Evolutionary conservation across 495 filamentous ascomycete genomes (phyloP), one percentile per base, ranked within the genome.

Genomic region (Talaromyces nanjingensis): DNA sequence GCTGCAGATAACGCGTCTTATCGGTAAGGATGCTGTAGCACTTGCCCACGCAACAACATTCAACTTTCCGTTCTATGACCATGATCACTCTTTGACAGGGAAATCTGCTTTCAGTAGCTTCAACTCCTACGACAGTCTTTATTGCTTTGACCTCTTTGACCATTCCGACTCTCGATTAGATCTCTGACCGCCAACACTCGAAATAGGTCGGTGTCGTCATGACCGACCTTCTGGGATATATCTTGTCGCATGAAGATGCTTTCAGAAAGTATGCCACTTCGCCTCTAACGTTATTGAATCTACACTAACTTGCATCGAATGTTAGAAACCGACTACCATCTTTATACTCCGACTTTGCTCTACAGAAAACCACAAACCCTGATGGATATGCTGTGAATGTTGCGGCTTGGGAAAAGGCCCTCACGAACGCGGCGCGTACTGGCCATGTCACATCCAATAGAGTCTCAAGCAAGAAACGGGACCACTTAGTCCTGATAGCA

Each of bases 301-400:
- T 59, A 64, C 24, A 62, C 67, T 45, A 57, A 58, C 16, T 56
- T 62, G 8, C 45, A 12, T 53, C 56, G 24, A 33, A 25, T 60
- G 16, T 27, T 65, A 94, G 89, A 76, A 85, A 87, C 65, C 92
- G 94, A 47, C 86, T 97, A 4, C 89, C 92, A 6, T 93, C 93
- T 14, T 86, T 98, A 59, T 98, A 96, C 77, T 97, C 93, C 63
- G 96, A 98, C 73, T 98, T 98, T 74, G 78, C 84, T 4, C 72
- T 82, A 39, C 92, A 93, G 65, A 84, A 83, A 64, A 86, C 84
- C 61, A 88, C 89, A 34, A 98, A 98, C 71, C 92, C 93, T 1
- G 92, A 96, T 69, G 93, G 92, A 65, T 98, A 92, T 77, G 75
- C 81, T 31, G 90, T 93, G 58, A 98, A 98, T 72, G 74, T 93